phyloP scores from a whole-genome alignment of 805 yeast genomes.

The Isabelozyma heimii region DNA sequence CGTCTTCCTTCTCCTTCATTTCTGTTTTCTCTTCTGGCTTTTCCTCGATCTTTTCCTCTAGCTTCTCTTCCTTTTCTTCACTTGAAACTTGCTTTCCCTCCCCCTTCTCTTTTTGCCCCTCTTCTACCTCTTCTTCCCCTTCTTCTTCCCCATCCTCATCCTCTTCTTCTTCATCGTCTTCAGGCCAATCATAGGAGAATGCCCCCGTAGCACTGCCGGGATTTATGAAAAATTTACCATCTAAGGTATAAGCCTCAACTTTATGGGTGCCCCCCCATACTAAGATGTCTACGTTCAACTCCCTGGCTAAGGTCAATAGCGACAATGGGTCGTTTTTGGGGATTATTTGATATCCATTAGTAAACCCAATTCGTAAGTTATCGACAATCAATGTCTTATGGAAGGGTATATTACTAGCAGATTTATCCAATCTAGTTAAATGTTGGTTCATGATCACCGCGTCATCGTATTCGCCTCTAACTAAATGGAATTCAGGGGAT shows the following conservation, averaged over 20 bases:
- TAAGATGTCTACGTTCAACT: constrained; percentile 86
- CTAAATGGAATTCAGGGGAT: constrained; percentile 71
- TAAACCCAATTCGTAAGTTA: constrained; percentile 73
- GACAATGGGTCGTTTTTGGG: constrained; percentile 89
- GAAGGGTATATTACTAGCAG: constrained; percentile 45
- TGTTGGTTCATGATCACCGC: constrained; percentile 35
- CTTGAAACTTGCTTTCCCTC: constrained; percentile 8
- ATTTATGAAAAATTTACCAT: constrained; percentile 89
- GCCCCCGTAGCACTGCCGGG: constrained; percentile 99
- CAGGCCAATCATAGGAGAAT: constrained; percentile 58
- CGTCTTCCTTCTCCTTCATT: constrained; percentile 7
- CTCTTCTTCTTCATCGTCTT: constrained; percentile 47
- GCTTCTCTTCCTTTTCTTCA: constrained; percentile 7
- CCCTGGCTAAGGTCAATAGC: constrained; percentile 77
- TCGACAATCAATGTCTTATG: constrained; percentile 67
- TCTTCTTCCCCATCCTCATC: constrained; percentile 24
- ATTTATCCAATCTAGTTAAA: constrained; percentile 14
- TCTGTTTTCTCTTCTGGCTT: constrained; percentile 5
- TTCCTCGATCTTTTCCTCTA: constrained; percentile 11
- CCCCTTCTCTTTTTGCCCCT: constrained; percentile 16
- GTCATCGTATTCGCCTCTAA: constrained; percentile 80
- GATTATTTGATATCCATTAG: constrained; percentile 78
- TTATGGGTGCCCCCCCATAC: constrained; percentile 92
- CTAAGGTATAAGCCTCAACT: constrained; percentile 90
- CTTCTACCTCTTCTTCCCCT: constrained; percentile 24